Base-by-base conservation (phyloP, 805 yeast species). In the Yarrowia osloensis region DNA sequence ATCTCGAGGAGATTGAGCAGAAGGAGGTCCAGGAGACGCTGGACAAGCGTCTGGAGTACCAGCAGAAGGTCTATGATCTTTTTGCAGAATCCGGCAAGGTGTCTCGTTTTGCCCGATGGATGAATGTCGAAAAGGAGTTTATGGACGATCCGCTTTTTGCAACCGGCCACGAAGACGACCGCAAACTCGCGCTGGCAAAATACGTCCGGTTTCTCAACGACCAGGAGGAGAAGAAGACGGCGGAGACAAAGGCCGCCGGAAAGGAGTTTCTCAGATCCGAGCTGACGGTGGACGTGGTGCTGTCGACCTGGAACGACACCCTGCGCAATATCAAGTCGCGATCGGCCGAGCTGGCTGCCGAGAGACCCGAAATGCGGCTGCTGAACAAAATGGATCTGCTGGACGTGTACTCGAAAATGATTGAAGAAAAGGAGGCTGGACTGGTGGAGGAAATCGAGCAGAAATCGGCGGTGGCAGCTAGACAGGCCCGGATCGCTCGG, bases 131-230 rank as follows among this genome's bases (percentile, higher is more conserved):
- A 67, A 77, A 77, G n/a, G 66, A 82, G 66, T 82, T 89, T 4
- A 75, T 79, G 4, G 86, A 88, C 67, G 95, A 90, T 72, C 87
- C 91, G 0, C 83, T 88, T 7, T 82, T 81, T 67, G 86, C 85
- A 73, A 80, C 90, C 0, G 81, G 85, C 21, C 80, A 86, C 11
- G 82, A 86, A 24, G 91, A 87, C 61, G 78, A 78, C 31, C 82
- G 87, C 63, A 85, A 88, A 66, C 80, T 81, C 55, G 80, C 81
- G 52, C 81, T 87, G n/a, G 66, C 66, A 2, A 61, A 61, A 26
- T 61, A 61, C 21, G 12, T 61, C 7, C 52, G 54, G 1, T 44
- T 17, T 35, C 77, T 66, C 26, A 52, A 66, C 15, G 70, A 68
- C 8, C 78, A 79, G 47, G 78, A 71, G 21, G 71, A 71, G 2